phyloP scores from a whole-genome alignment of 169 alveolate species.

The Theileria annulata region DNA sequence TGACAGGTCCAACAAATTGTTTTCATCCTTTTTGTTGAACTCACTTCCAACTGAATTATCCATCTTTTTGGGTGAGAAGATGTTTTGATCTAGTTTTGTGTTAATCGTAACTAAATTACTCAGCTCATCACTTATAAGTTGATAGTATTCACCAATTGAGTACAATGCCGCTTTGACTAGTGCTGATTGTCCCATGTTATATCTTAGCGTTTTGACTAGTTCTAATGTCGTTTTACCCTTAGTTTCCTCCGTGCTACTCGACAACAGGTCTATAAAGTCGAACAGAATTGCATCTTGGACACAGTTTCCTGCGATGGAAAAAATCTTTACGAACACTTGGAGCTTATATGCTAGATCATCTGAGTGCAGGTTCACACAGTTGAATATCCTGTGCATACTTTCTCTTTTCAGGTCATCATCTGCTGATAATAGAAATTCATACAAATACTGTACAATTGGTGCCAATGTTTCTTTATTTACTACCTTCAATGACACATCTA shows the following conservation, averaged over 20 bases:
- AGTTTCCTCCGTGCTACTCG: constrained; percentile 76
- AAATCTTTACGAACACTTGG: constrained; percentile 89
- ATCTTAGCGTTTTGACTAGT: constrained; percentile 78
- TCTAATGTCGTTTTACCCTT: constrained; percentile 79
- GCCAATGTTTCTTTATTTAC: constrained; percentile 89
- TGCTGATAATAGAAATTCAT: constrained; percentile 87
- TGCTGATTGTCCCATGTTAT: constrained; percentile 85
- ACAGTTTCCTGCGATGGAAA: constrained; percentile 87
- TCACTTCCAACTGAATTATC: not conserved
- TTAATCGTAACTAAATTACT: not conserved
- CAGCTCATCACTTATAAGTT: constrained; percentile 21
- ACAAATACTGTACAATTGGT: constrained; percentile 88
- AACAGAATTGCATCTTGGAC: constrained; percentile 78
- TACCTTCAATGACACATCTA: constrained; percentile 93
- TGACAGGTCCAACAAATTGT: constrained; percentile 12
- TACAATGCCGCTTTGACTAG: constrained; percentile 87
- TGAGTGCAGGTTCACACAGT: constrained; percentile 82
- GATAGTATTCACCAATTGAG: constrained; percentile 88
- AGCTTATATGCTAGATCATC: constrained; percentile 82
- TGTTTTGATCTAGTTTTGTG: not conserved
- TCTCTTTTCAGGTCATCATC: constrained; percentile 89
- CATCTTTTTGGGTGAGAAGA: not conserved
- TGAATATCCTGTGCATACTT: constrained; percentile 84
- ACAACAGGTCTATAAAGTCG: constrained; percentile 77
- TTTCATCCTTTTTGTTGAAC: not conserved